phyloP scores from a whole-genome alignment of 2,329 filamentous ascomycete genomes.

The Elsinoe batatas region DNA sequence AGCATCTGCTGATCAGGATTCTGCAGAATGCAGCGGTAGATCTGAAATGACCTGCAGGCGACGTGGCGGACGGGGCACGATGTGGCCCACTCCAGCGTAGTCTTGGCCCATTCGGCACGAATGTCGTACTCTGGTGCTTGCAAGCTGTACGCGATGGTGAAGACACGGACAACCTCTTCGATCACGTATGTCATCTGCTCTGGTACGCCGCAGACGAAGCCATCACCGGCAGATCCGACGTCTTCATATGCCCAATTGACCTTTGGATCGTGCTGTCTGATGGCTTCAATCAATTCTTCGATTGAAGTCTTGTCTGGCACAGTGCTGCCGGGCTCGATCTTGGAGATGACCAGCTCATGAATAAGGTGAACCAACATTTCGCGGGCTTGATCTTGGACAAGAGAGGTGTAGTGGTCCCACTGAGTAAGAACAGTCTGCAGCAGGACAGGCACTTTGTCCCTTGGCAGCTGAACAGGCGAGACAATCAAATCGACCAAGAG shows the following conservation, averaged over 20 bases:
- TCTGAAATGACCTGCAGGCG: conserved; percentile 92
- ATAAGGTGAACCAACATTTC: conserved; percentile 98
- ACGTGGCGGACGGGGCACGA: conserved; percentile 92
- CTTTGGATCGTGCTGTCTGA: conserved; percentile 71
- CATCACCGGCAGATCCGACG: conserved; percentile 56
- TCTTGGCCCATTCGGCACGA: conserved; percentile 81
- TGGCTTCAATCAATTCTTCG: conserved; percentile 77
- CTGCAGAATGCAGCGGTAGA: conserved; percentile 88
- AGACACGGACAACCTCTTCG: conserved; percentile 71
- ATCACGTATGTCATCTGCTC: conserved; percentile 79
- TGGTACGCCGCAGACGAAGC: conserved; percentile 68
- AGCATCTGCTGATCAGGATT: conserved; percentile 89
- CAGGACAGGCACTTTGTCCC: conserved; percentile 73
- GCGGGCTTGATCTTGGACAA: conserved; percentile 91
- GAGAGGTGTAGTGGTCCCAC: conserved; percentile 93
- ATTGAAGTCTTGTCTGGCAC: conserved; percentile 62
- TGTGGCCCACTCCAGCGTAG: conserved; percentile 90
- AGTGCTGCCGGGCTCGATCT: conserved; percentile 60
- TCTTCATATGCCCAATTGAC: conserved; percentile 95
- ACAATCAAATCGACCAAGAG: conserved; percentile 94
- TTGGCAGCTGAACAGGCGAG: conserved; percentile 68
- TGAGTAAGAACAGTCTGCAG: conserved; percentile 86
- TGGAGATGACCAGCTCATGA: conserved; percentile 81
- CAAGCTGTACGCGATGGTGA: conserved; percentile 66
- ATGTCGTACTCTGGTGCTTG: conserved; percentile 42